Percentiles rank a stretch among this genome's conserved stretches.
These are phyloP conservation scores for Clarireedia sp. DNA, from an alignment of 2,329 filamentous ascomycete genomes.

Conservation along the genomic window DNA sequence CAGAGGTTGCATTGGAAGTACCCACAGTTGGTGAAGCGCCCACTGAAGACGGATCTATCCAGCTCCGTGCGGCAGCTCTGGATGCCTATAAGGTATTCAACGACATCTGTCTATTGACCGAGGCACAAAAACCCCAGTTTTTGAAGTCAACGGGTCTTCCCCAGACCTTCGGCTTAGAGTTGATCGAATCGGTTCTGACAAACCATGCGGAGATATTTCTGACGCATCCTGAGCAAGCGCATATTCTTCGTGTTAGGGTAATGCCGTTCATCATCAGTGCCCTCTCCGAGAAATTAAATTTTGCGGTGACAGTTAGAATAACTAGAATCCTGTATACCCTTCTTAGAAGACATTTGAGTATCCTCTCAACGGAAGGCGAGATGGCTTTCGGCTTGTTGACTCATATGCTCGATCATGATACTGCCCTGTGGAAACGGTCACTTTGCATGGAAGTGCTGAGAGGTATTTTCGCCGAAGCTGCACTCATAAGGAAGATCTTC, in stretches of 20 bases:
- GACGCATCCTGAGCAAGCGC: constrained; percentile 69
- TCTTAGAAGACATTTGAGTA: constrained; percentile 66
- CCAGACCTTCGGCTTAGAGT: constrained; percentile 77
- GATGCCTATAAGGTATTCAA: constrained; percentile 85
- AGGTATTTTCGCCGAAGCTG: constrained; percentile 74
- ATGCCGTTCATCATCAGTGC: constrained; percentile 77
- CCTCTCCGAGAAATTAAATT: constrained; percentile 69
- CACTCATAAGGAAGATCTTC: constrained; percentile 72
- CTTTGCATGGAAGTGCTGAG: constrained; percentile 88
- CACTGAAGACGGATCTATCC: constrained; percentile 53
- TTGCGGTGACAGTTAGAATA: constrained; percentile 74
- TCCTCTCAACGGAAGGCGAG: constrained; percentile 71
- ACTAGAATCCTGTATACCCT: constrained; percentile 77
- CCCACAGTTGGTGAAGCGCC: constrained; percentile 60
- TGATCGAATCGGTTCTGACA: constrained; percentile 83
- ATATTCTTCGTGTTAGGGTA: constrained; percentile 67
- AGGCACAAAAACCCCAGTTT: constrained; percentile 76
- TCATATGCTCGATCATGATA: constrained; percentile 81
- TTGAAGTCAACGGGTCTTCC: constrained; percentile 71
- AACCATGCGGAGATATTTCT: constrained; percentile 78
- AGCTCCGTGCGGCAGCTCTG: constrained; percentile 66
- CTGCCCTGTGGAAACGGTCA: constrained; percentile 75
- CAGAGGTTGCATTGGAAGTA: constrained; percentile 37
- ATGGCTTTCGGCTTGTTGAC: constrained; percentile 75
- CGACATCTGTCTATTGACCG: constrained; percentile 80